Evolutionary conservation across 2,329 filamentous ascomycete species (phyloP), one percentile per base, ranked within the genome.

Genomic region (Alternaria consortialis): DNA sequence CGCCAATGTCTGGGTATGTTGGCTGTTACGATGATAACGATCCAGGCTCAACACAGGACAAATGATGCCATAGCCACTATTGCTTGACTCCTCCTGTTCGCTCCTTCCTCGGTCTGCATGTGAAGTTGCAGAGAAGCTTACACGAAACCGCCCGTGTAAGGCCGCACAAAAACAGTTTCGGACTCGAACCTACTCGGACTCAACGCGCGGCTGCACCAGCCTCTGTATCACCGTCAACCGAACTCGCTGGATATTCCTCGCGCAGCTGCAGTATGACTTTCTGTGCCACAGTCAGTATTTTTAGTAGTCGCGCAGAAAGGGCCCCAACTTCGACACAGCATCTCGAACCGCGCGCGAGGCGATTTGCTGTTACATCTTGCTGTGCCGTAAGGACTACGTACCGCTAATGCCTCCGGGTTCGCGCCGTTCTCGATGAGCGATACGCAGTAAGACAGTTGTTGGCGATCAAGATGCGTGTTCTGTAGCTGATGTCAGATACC

Each of bases 391-490:
- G 40, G 42, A 39, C 20, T 64, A 82, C 92, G 75, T 85, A 98
- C 95, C 25, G 94, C 94, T 32, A 99, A 84, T 1, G 94, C 95
- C 78, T 98, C 94, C 0, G 95, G 95, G 75, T 97, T 97, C 31
- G 98, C 93, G 13, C 95, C 95, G 75, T 97, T 97, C 80, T 99
- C 95, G 70, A 99, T 96, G 79, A 99, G 87, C 55, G 93, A 97
- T 62, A 98, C 94, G 80, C 95, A 99, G 65, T 97, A 92, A 3
- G 94, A 97, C 17, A 99, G 84, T 20, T 94, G 93, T 55, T 93
- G 90, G 32, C 94, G 89, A 79, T 97, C 94, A 46, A 99, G 88
- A 66, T 97, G 88, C 64, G 94, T 97, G 81, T 98, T 97, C 94
- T 98, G 62, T 17, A 40, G 15, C n/a, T 31, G 20, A 27, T 37